phyloP scores from a whole-genome alignment of 345 rosid genomes.

The Moricandia moricandioides region DNA sequence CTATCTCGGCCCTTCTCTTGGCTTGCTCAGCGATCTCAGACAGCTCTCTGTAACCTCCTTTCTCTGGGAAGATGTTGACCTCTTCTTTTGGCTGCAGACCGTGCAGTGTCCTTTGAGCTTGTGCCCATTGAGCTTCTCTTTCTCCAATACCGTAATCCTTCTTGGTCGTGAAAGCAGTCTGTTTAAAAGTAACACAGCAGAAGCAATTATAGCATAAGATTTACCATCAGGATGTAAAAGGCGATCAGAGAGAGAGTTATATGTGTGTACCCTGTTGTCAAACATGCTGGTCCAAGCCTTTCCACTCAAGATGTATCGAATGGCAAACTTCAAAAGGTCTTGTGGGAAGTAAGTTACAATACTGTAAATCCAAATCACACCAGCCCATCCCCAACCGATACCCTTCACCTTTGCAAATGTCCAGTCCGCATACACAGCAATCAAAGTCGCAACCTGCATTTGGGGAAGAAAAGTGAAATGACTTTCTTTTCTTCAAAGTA shows the following conservation, averaged over 20 bases:
- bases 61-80: slow-evolving; percentile 49
- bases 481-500: background rate
- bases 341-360: slow-evolving; percentile 72
- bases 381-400: slow-evolving; percentile 69
- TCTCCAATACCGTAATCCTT: slow-evolving; percentile 85
- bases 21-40: slow-evolving; percentile 99
- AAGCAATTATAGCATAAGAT: background rate
- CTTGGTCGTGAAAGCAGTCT: slow-evolving; percentile 93
- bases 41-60: slow-evolving; percentile 69
- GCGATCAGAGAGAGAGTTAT: too few relatives aligned
- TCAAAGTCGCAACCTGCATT: slow-evolving; percentile 57
- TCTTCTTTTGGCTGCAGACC: slow-evolving; percentile 81
- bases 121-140: slow-evolving; percentile 96
- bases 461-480: background rate
- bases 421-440: slow-evolving; percentile 60
- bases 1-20: slow-evolving; percentile 91
- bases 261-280: slow-evolving; percentile 63
- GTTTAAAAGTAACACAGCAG: slow-evolving; percentile 4
- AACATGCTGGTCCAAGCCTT: slow-evolving; percentile 81
- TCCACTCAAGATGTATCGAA: slow-evolving; percentile 82
- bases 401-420: slow-evolving; percentile 50
- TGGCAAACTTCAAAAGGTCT: slow-evolving; percentile 76
- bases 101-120: slow-evolving; percentile 74
- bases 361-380: slow-evolving; percentile 86
- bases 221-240: too few relatives aligned